These are phyloP conservation scores for Urtica urens DNA, from an alignment of 306 rosid genomes.

Conservation along the genomic window DNA sequence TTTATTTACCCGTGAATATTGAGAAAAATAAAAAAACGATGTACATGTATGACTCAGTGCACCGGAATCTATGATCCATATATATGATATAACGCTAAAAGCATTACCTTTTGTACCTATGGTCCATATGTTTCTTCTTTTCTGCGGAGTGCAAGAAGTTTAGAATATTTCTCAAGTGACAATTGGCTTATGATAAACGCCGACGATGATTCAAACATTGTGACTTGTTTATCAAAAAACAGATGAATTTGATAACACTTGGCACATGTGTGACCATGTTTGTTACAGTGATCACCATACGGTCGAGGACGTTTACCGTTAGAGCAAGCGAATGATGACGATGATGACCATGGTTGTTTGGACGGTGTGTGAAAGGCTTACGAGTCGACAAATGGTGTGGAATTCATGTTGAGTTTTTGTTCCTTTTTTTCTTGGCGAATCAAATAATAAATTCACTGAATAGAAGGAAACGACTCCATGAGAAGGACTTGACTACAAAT, in stretches of 20 bases:
- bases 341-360: constrained; percentile 8
- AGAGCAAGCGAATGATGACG: no score
- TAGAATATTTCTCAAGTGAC: constrained; percentile 6
- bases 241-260: no score
- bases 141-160: constrained; percentile 3
- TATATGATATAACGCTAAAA: background rate
- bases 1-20: background rate
- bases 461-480: background rate
- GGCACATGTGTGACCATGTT: no score
- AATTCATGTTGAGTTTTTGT: background rate
- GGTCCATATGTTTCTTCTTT: constrained; percentile 5
- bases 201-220: no score
- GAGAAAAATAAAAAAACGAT: background rate
- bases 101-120: background rate
- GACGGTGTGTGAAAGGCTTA: background rate
- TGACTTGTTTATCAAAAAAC: no score
- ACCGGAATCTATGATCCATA: constrained; percentile 5
- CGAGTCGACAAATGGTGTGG: background rate
- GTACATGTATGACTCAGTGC: constrained; percentile 1
- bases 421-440: background rate
- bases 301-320: background rate
- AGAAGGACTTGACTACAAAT: background rate
- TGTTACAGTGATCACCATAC: constrained; percentile 6
- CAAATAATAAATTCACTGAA: background rate
- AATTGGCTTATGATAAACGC: background rate